A percentile compares a stretch with the other conserved stretches of the same genome.
These are phyloP conservation scores for Porogramme epimiltina DNA, from an alignment of 1,284 basidiomycete species.

Conservation along the genomic window DNA sequence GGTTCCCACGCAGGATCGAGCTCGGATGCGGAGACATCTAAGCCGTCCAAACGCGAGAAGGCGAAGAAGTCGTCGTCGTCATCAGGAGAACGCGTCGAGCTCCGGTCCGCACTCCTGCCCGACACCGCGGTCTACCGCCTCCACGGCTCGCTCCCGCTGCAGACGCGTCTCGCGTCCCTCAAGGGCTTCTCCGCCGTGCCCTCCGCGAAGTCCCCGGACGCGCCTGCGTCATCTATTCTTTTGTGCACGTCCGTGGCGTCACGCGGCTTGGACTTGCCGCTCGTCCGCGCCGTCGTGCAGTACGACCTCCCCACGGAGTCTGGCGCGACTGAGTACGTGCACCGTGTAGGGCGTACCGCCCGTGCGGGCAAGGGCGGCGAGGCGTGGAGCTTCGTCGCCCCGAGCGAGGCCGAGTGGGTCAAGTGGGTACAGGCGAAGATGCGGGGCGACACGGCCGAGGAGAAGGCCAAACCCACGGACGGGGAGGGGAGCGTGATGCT, in stretches of 20 bases:
- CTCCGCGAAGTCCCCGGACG: slow-evolving; percentile 29
- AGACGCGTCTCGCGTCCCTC: slow-evolving; percentile 81
- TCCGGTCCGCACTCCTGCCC: slow-evolving; percentile 79
- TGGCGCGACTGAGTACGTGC: slow-evolving; percentile 95
- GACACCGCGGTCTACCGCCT: slow-evolving; percentile 86
- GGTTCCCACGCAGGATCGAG: background rate
- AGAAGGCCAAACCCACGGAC: slow-evolving; percentile 11
- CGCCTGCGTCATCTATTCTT: slow-evolving; percentile 66
- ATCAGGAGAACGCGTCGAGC: slow-evolving; percentile 47
- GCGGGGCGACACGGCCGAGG: slow-evolving; percentile 43
- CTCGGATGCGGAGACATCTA: slow-evolving; percentile 34
- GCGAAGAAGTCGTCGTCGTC: too few species aligned
- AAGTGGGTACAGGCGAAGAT: slow-evolving; percentile 85
- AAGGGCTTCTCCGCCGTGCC: slow-evolving; percentile 72
- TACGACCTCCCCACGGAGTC: slow-evolving; percentile 98
- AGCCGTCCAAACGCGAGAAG: slow-evolving; percentile 15
- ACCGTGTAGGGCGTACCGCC: slow-evolving; percentile 95
- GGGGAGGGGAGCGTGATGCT: slow-evolving; percentile 51
- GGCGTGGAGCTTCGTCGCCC: slow-evolving; percentile 91
- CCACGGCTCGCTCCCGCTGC: slow-evolving; percentile 89
- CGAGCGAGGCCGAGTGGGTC: slow-evolving; percentile 88
- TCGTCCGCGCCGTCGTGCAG: slow-evolving; percentile 94
- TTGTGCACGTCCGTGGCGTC: slow-evolving; percentile 97
- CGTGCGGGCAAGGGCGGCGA: slow-evolving; percentile 88
- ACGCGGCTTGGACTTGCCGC: slow-evolving; percentile 94